Conservation (phyloP, 192 early-diverging fungal genomes). For the Linnemannia exigua region DNA sequence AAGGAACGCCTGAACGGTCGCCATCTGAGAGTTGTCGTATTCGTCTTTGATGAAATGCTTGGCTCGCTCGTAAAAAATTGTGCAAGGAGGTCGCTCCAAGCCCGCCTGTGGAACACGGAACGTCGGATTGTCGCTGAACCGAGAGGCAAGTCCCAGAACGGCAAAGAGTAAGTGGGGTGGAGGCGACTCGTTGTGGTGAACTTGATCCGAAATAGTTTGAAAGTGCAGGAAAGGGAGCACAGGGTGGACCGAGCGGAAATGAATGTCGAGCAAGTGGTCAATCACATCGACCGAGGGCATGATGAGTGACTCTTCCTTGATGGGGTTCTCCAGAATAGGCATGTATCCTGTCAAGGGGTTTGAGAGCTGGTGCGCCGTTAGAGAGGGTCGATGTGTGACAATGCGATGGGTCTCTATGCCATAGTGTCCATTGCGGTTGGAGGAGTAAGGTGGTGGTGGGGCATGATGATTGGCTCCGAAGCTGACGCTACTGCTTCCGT, state of each 20-base stretch:
- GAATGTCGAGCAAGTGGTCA: constrained; percentile 69
- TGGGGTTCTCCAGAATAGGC: constrained; percentile 5
- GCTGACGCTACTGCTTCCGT: not conserved
- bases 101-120: constrained; percentile 63
- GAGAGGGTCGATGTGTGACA: not conserved
- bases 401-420: not conserved
- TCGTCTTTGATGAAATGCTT: constrained; percentile 78
- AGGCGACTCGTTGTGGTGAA: constrained; percentile 38
- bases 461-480: not conserved
- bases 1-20: constrained; percentile 75
- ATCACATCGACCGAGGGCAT: constrained; percentile 73
- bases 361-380: constrained; percentile 13
- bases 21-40: constrained; percentile 70
- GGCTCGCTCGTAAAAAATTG: constrained; percentile 77
- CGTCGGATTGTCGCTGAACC: constrained; percentile 57
- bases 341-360: constrained; percentile 43
- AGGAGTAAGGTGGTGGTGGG: not conserved
- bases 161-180: constrained; percentile 66
- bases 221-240: constrained; percentile 77
- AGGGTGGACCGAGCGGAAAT: constrained; percentile 79
- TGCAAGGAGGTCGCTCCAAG: constrained; percentile 46
- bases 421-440: not conserved
- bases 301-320: constrained; percentile 32
- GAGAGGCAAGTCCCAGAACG: constrained; percentile 66
- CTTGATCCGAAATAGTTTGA: constrained; percentile 44